Base-by-base conservation (phyloP, 1,284 basidiomycete genomes). In the Leccinum pallidistipes region DNA sequence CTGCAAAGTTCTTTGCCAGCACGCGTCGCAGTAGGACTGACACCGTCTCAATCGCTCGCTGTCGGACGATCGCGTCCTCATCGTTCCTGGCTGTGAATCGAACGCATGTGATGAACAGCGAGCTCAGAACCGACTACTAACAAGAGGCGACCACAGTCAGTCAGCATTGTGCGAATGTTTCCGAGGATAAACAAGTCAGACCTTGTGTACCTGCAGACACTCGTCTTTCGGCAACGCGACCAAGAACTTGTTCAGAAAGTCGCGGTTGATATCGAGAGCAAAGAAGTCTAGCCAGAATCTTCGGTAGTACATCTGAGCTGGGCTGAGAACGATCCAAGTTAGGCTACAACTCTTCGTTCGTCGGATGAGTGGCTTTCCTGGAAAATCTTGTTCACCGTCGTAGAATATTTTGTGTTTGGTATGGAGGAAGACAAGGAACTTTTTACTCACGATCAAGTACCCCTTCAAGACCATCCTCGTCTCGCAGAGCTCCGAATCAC, bases 1-100 rank as follows among this genome's bases (percentile, higher is more conserved):
- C 87, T 3, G 82, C 79, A 1, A 84, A 67, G 57, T 82, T 80
- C 71, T 88, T 87, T 52, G 75, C 76, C 49, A 88, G 74, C 16
- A 86, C 68, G 57, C 75, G 76, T 18, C 80, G 78, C 31, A 81
- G 69, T 4, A 84, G 32, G 16, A 84, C 71, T 0, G 77, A 72
- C 31, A 87, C 70, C 0, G 83, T 85, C 64, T 82, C 77, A 8
- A 87, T 50, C 36, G 74, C 72, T 32, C 45, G 69, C 1, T 83
- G 76, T 62, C 86, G 78, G 1, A 64, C 64, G 7, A 69, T 65
- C 14, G 64, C 71, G n/a, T 76, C 77, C 21, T 78, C 76, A 52
- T 78, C 71, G 18, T 65, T 65, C 12, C 29, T 57, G 9, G 51
- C 66, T 18, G 71, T 71, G 58, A 71, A 69, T 9, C 18, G 31